Conservation (phyloP, 1,284 basidiomycete genomes). For the Inonotus hispidus region DNA sequence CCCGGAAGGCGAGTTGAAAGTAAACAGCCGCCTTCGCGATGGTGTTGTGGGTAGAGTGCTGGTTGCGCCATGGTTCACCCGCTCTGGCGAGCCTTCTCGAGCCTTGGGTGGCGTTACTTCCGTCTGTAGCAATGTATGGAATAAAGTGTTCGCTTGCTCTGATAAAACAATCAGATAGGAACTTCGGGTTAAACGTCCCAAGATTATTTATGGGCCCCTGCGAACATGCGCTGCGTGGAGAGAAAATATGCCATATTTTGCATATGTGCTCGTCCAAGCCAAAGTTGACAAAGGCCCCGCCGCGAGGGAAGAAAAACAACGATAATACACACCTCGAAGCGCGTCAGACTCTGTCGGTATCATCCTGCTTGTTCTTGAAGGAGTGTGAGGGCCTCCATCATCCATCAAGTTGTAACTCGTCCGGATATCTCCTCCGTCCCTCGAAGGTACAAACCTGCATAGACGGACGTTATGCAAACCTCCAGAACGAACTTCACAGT, state of each 20-base stretch:
- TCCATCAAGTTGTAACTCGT: slow-evolving; percentile 75
- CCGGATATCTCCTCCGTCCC: slow-evolving; percentile 67
- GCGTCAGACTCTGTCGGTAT: slow-evolving; percentile 78
- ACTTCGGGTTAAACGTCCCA: background rate
- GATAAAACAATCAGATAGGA: slow-evolving; percentile 4
- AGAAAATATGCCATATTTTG: background rate
- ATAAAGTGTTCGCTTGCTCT: slow-evolving; percentile 79
- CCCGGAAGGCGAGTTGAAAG: slow-evolving; percentile 58
- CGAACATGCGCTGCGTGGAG: background rate
- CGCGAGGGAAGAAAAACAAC: background rate
- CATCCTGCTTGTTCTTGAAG: slow-evolving; percentile 56
- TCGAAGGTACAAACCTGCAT: slow-evolving; percentile 58
- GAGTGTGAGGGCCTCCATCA: slow-evolving; percentile 58
- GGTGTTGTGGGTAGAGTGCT: slow-evolving; percentile 53
- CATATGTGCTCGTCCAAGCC: background rate
- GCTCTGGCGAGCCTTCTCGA: slow-evolving; percentile 53
- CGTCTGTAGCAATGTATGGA: slow-evolving; percentile 65
- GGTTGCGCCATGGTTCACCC: slow-evolving; percentile 39
- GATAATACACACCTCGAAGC: slow-evolving; percentile 47
- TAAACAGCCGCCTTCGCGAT: slow-evolving; percentile 59
- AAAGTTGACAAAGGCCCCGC: background rate
- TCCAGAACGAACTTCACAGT: background rate
- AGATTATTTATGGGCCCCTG: too few relatives aligned
- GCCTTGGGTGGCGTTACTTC: slow-evolving; percentile 71
- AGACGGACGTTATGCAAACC: background rate